Percentiles rank a stretch among this genome's conserved stretches.
phyloP scores from a whole-genome alignment of 306 rosid species.

The Cotoneaster glaucophyllus region DNA sequence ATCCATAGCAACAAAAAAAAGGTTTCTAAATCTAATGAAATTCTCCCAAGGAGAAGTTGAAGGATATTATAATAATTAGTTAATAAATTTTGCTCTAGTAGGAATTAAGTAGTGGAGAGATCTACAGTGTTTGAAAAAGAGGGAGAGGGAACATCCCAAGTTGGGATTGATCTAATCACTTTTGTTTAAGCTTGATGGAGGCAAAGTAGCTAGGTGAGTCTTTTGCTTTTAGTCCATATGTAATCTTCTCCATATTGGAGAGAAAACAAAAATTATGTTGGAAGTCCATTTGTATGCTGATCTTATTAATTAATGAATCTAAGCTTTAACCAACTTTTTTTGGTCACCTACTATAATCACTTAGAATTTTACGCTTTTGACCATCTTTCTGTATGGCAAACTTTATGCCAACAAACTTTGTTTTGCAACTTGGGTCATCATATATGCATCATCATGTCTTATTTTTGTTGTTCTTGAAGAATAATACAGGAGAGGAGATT shows the following conservation, averaged over 20 bases:
- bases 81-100: constrained; percentile 15
- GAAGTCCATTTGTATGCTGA: constrained; percentile 11
- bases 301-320: constrained; percentile 13
- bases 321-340: constrained; percentile 32
- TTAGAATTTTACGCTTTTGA: constrained; percentile 10
- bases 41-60: constrained; percentile 64
- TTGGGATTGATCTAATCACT: neutral
- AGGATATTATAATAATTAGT: constrained; percentile 5
- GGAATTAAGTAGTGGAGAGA: neutral
- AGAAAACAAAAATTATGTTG: neutral
- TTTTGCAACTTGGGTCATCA: neutral
- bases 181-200: neutral
- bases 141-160: constrained; percentile 2
- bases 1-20: constrained; percentile 6
- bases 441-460: neutral
- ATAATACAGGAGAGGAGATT: neutral
- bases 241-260: constrained; percentile 20
- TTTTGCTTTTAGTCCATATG: constrained; percentile 8
- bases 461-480: neutral
- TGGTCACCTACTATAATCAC: constrained; percentile 51
- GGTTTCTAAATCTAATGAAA: constrained; percentile 15
- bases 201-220: constrained; percentile 5
- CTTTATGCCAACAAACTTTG: neutral
- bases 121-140: neutral
- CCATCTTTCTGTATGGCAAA: constrained; percentile 23